Evolutionary conservation across 2,329 filamentous ascomycete genomes (phyloP), one percentile per base, ranked within the genome.

Genomic region (Aspergillus sp.): DNA sequence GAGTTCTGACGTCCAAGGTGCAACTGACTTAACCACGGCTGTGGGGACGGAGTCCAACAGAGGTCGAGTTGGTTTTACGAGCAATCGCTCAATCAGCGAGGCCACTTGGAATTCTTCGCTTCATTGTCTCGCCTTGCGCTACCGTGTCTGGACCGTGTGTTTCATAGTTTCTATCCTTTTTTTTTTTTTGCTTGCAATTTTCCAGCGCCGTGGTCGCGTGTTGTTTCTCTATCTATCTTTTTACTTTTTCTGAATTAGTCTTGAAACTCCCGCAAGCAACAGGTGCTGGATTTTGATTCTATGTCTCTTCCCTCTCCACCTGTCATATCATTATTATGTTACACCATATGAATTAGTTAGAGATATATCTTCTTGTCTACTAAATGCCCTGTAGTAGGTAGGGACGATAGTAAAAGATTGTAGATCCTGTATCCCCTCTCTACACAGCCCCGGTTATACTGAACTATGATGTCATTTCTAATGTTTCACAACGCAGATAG

Each of bases 1-100:
- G 70, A 65, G 63, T 70, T 71, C 47, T 59, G 57, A 62, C 54
- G 42, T 65, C 60, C 54, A 52, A 57, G 52, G 51, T 61, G 57
- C 54, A 63, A 52, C 50, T 60, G 56, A 60, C 56, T 60, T 18
- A n/a, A 66, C 61, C 54, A 49, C 59, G 55, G 57, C 62, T 46
- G 52, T 60, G 52, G 52, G 58, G 55, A 55, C 47, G 62, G 64
- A 65, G 63, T 68, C 60, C 54, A 55, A 54, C 60, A 57, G 56
- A 52, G 59, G 59, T 56, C 45, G 52, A 24, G 61, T 54, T 56
- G 36, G 7, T 7, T 29, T 29, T 9, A 62, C 54, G 55, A 36
- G 50, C 52, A 26, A 61, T 63, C 53, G 58, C 52, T 58, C 49
- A 56, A 46, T 57, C 51, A 31, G 49, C 57, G 54, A 52, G 47